These are phyloP conservation scores for Coprinellus aureogranulatus DNA, from an alignment of 768 basidiomycete genomes.

Conservation along the genomic window DNA sequence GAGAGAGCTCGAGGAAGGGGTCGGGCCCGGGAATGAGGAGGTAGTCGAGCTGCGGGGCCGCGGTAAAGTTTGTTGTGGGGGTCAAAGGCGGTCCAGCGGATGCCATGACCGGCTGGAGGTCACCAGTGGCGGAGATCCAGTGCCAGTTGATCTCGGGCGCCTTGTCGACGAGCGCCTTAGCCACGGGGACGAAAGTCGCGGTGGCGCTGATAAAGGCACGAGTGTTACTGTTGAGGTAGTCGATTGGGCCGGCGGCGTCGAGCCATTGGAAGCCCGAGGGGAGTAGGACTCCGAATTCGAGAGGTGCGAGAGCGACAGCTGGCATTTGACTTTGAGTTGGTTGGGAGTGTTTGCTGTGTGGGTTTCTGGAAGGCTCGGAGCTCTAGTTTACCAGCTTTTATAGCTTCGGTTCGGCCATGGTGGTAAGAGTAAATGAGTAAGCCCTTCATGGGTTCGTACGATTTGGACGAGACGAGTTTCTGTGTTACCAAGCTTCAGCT, in stretches of 20 bases:
- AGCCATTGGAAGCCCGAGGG: too few relatives aligned
- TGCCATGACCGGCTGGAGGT: conserved; percentile 14
- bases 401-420: too few relatives aligned
- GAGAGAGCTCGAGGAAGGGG: conserved; percentile 11
- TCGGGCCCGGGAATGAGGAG: conserved; percentile 24
- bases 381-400: too few relatives aligned
- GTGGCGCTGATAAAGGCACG: background rate
- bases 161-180: conserved; percentile 11
- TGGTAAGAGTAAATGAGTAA: too few relatives aligned
- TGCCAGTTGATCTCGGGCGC: conserved; percentile 23
- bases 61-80: conserved; percentile 20
- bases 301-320: too few relatives aligned
- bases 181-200: background rate
- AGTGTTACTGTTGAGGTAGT: conserved; percentile 23
- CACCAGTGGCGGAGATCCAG: conserved; percentile 17
- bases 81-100: conserved; percentile 16
- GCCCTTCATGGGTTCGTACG: too few relatives aligned
- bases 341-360: too few relatives aligned
- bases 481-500: too few relatives aligned
- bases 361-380: too few relatives aligned
- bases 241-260: conserved; percentile 23
- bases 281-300: too few relatives aligned
- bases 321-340: too few relatives aligned
- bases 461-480: too few relatives aligned
- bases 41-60: conserved; percentile 22